A percentile compares a stretch with the other conserved stretches of the same genome.
Conservation (phyloP, 23 red algal genomes). For the Agarophyton chilense region DNA sequence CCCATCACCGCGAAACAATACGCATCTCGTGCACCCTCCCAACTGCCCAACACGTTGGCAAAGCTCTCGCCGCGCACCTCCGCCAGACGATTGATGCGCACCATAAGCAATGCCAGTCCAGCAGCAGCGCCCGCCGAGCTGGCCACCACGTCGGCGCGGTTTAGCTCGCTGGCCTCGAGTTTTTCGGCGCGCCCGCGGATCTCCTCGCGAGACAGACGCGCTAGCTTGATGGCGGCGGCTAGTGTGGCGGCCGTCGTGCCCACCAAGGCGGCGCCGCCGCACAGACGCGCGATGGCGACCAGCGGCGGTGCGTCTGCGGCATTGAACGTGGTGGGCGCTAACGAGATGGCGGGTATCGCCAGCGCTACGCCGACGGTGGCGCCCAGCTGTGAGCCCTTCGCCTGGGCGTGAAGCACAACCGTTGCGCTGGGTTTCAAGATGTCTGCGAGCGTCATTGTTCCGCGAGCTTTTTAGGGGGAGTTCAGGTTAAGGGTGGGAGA, state of each 20-base stretch:
- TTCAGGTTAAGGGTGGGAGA: too few species aligned
- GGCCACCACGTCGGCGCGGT: not conserved
- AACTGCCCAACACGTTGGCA: not conserved
- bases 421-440: constrained; percentile 15
- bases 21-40: constrained; percentile 4
- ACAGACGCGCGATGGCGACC: constrained; percentile 21
- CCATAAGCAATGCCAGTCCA: not conserved
- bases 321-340: constrained; percentile 18
- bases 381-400: constrained; percentile 36
- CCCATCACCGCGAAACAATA: constrained; percentile 55
- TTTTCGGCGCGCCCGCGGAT: constrained; percentile 18
- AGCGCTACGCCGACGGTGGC: not conserved
- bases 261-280: constrained; percentile 2
- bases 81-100: constrained; percentile 24
- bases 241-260: not conserved
- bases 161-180: not conserved
- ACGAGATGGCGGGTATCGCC: constrained; percentile 4
- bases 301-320: constrained; percentile 41
- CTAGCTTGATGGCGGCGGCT: not conserved
- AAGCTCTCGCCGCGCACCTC: not conserved
- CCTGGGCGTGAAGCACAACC: constrained; percentile 24
- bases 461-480: too few species aligned
- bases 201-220: not conserved
- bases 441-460: constrained; percentile 52
- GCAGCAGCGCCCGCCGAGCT: not conserved